Percentiles rank a stretch among this genome's conserved stretches.
phyloP scores from a whole-genome alignment of 1,139 yeast species.

The Saccharomyces uvarum region DNA sequence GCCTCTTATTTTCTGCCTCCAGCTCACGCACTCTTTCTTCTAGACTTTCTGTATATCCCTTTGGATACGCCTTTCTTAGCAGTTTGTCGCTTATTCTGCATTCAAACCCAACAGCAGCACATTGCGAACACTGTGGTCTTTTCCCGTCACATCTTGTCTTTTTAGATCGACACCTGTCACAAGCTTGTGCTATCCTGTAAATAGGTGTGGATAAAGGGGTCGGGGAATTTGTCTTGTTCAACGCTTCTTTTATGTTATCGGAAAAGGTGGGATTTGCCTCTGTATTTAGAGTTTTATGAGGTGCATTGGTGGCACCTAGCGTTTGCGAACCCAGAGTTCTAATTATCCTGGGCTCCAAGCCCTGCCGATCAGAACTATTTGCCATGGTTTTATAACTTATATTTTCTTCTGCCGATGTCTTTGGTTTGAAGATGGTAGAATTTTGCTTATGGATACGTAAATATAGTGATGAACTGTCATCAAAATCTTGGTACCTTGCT shows the following conservation, averaged over 20 bases:
- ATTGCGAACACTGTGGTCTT: slow-evolving; percentile 49
- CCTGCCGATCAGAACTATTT: background rate
- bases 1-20: slow-evolving; percentile 48
- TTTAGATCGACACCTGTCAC: slow-evolving; percentile 79
- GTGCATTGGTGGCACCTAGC: slow-evolving; percentile 11
- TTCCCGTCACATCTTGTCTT: slow-evolving; percentile 40
- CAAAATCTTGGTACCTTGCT: background rate
- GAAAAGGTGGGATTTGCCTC: background rate
- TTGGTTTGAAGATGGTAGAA: background rate
- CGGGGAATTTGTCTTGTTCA: slow-evolving; percentile 2
- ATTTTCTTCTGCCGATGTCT: background rate
- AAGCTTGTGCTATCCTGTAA: slow-evolving; percentile 59
- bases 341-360: slow-evolving; percentile 13
- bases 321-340: slow-evolving; percentile 21
- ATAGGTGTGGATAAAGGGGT: slow-evolving; percentile 34
- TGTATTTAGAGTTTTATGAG: background rate
- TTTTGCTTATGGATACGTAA: background rate
- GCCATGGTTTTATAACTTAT: background rate
- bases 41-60: slow-evolving; percentile 68
- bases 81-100: slow-evolving; percentile 68
- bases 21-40: slow-evolving; percentile 53
- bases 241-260: background rate
- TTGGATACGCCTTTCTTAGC: slow-evolving; percentile 62
- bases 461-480: background rate
- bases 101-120: slow-evolving; percentile 60